These are phyloP conservation scores for Irpex sp. DNA, from an alignment of 1,284 basidiomycete genomes.

Conservation along the genomic window DNA sequence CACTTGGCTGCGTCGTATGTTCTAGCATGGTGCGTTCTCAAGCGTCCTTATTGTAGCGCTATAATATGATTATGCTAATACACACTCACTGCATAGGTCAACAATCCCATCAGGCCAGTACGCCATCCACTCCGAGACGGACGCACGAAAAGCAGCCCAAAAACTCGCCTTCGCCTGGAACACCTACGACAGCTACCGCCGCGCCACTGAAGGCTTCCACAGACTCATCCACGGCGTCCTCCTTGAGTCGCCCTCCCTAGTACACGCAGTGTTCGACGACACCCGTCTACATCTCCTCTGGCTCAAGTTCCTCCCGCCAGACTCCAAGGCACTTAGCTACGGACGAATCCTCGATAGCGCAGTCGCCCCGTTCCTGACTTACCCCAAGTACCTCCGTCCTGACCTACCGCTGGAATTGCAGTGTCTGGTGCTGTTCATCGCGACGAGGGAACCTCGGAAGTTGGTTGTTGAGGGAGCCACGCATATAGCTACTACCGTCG, in stretches of 20 bases:
- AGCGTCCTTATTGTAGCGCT: too few relatives aligned
- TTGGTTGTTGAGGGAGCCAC: background rate
- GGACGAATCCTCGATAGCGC: background rate
- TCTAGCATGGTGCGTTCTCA: background rate
- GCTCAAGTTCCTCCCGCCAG: background rate
- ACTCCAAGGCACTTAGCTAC: background rate
- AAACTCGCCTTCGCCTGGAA: background rate
- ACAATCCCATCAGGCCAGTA: background rate
- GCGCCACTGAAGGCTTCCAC: background rate
- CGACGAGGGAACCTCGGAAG: background rate
- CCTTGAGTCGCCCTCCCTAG: background rate
- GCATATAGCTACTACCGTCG: background rate
- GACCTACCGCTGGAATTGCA: background rate
- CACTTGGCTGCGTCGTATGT: background rate
- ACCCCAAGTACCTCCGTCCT: background rate
- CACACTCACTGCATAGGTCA: background rate
- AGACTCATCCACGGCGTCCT: constrained; percentile 1
- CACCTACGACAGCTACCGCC: background rate
- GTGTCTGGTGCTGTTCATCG: background rate
- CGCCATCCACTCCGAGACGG: background rate
- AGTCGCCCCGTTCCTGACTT: background rate
- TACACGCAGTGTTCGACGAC: constrained; percentile 7
- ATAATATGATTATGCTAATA: too few relatives aligned
- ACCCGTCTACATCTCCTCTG: constrained; percentile 4
- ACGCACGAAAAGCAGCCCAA: background rate